Evolutionary conservation across 208 protist genomes (phyloP), one percentile per base, ranked within the genome.

Genomic region (Acanthamoeba lenticulata): DNA sequence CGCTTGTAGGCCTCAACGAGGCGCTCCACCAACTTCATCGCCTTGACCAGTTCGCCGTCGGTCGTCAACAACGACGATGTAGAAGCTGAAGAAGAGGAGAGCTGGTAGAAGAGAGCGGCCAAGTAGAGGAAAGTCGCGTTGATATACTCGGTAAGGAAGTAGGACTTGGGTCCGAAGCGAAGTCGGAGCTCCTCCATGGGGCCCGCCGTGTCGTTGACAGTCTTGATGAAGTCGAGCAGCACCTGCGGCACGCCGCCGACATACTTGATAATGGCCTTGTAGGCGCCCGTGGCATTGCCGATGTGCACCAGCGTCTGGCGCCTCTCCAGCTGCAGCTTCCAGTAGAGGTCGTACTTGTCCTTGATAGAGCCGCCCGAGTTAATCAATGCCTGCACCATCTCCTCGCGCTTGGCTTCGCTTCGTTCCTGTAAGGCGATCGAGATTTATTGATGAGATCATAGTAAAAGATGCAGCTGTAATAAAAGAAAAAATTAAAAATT

Each of bases 181-280:
- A 94, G 27, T 93, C 94, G 88, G 17, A 91, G 62, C 74, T 95
- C 94, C 45, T 95, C 94, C 49, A 95, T 67, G 29, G 94, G 94
- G 34, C 93, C 45, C 15, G n/a, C 36, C 1, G 40, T 62, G 44
- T 69, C 74, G 42, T 94, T 60, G 45, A 62, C 77, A 7, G 86
- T 94, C 92, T 95, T 95, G 91, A 95, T 83, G 77, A 95, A 95
- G 94, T 95, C 94, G 38, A 95, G 86, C 4, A 95, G 91, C 19
- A 89, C 72, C 55, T 95, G 94, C 0, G 94, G 94, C 11, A 95
- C 94, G n/a, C 94, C 94, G 55, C 91, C 94, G 5, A 94, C 49
- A 47, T 94, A 91, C 34, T 94, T 79, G 32, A 95, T 74, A 21
- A 95, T 40, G 1, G 77, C 38, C 92, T 95, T 95, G 69, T 90